A percentile compares a stretch with the other conserved stretches of the same genome.
Evolutionary conservation across 148 eudicot genomes (phyloP).

Genomic region (Fallopia convolvulus): DNA sequence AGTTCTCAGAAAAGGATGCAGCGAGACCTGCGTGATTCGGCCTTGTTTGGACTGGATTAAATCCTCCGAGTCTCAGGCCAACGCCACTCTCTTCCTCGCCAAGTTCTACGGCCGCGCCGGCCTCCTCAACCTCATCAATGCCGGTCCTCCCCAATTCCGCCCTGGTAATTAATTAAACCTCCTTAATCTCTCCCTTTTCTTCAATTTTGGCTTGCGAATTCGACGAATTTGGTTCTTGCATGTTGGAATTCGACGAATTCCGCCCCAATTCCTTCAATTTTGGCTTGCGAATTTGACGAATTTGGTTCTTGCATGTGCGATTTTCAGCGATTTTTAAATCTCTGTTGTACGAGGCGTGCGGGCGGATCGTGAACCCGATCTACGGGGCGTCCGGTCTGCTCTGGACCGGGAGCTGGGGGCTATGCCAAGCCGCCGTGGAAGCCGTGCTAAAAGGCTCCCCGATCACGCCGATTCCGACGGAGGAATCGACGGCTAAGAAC

Average conservation of each 20-base stretch:
- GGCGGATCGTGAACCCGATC: conserved; percentile 47
- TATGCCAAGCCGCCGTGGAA: conserved; percentile 46
- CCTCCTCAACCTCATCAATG: conserved; percentile 64
- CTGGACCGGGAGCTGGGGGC: conserved; percentile 42
- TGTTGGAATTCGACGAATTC: too few species aligned
- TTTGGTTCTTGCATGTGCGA: background rate
- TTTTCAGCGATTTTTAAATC: conserved; percentile 40
- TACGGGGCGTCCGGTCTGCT: conserved; percentile 44
- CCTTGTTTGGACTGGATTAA: conserved; percentile 82
- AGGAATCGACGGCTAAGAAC: conserved; percentile 10
- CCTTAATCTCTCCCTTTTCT: background rate
- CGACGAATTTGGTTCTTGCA: too few species aligned
- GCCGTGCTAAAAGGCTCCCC: conserved; percentile 41
- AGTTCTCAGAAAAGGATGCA: conserved; percentile 74
- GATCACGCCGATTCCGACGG: conserved; percentile 15
- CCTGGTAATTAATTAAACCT: conserved; percentile 41
- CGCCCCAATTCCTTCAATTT: too few species aligned
- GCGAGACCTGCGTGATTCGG: conserved; percentile 52
- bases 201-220: too few species aligned
- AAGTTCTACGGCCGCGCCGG: conserved; percentile 93
- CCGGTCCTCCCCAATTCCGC: conserved; percentile 61
- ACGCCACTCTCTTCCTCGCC: conserved; percentile 82
- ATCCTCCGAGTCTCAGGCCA: conserved; percentile 55
- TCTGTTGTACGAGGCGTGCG: conserved; percentile 48
- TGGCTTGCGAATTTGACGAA: background rate